These are phyloP conservation scores for Gamarada debralockiae DNA, from an alignment of 495 filamentous ascomycete species.

Conservation along the genomic window DNA sequence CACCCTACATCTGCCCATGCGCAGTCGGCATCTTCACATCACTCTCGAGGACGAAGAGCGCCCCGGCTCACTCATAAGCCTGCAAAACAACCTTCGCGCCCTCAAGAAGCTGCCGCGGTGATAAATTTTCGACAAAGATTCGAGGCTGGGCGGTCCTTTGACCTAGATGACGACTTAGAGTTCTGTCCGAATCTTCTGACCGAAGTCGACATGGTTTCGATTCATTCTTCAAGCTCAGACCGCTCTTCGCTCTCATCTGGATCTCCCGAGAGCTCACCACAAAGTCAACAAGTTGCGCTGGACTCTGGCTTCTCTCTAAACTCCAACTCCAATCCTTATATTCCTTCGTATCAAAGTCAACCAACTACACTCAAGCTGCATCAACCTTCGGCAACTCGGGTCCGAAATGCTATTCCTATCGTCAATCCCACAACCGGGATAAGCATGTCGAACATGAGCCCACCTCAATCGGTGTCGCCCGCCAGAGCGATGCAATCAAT, in stretches of 20 bases:
- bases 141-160: slow-evolving; percentile 91
- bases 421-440: slow-evolving; percentile 93
- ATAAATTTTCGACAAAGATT: slow-evolving; percentile 77
- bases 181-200: slow-evolving; percentile 94
- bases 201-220: slow-evolving; percentile 65
- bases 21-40: slow-evolving; percentile 53
- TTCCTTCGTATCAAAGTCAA: slow-evolving; percentile 53
- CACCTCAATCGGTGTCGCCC: slow-evolving; percentile 85
- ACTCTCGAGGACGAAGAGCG: slow-evolving; percentile 83
- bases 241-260: slow-evolving; percentile 91
- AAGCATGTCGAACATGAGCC: slow-evolving; percentile 61
- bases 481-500: slow-evolving; percentile 65
- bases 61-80: slow-evolving; percentile 85
- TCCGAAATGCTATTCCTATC: slow-evolving; percentile 95
- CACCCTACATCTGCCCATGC: slow-evolving; percentile 53
- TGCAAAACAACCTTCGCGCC: slow-evolving; percentile 78
- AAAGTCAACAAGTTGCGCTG: slow-evolving; percentile 68
- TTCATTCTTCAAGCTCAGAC: slow-evolving; percentile 87
- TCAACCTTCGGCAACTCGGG: slow-evolving; percentile 81
- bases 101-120: slow-evolving; percentile 73
- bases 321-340: slow-evolving; percentile 67
- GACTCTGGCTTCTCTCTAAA: slow-evolving; percentile 67
- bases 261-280: slow-evolving; percentile 87
- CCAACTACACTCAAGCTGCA: slow-evolving; percentile 67
- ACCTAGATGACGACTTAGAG: slow-evolving; percentile 94